A percentile compares a stretch with the other conserved stretches of the same genome.
phyloP scores from a whole-genome alignment of 257 asterid genomes.

The Euphrasia confusa region DNA sequence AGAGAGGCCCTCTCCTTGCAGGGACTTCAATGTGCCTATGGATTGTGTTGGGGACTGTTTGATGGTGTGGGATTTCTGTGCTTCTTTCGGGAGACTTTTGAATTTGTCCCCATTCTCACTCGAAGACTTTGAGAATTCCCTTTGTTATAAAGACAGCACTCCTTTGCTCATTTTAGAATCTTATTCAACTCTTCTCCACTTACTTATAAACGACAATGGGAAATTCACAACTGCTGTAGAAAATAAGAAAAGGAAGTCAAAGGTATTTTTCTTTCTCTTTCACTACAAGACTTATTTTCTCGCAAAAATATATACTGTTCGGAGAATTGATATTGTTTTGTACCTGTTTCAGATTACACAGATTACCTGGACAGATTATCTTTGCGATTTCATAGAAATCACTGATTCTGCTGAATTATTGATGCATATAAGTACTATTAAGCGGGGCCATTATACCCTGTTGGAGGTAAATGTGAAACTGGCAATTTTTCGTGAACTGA shows the following conservation, averaged over 20 bases:
- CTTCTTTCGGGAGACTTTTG: slow-evolving; percentile 70
- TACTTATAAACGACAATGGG: slow-evolving; percentile 61
- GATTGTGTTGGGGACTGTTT: slow-evolving; percentile 74
- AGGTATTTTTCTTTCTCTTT: slow-evolving; percentile 37
- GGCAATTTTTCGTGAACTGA: slow-evolving; percentile 61
- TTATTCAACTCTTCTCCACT: slow-evolving; percentile 69
- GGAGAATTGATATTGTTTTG: slow-evolving; percentile 3
- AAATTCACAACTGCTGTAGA: slow-evolving; percentile 44
- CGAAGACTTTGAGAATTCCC: slow-evolving; percentile 84
- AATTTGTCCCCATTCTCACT: slow-evolving; percentile 79
- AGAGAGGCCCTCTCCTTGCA: slow-evolving; percentile 60
- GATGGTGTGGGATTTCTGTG: slow-evolving; percentile 94
- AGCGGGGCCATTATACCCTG: slow-evolving; percentile 75
- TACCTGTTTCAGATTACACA: slow-evolving; percentile 54
- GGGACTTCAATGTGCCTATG: slow-evolving; percentile 70
- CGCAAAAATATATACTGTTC: slow-evolving; percentile 11
- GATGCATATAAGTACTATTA: slow-evolving; percentile 54
- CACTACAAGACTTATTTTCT: slow-evolving; percentile 12
- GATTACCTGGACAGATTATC: slow-evolving; percentile 68
- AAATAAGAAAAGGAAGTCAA: slow-evolving; percentile 60
- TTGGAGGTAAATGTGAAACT: slow-evolving; percentile 60
- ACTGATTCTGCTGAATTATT: slow-evolving; percentile 40
- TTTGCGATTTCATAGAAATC: slow-evolving; percentile 72
- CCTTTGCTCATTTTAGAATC: slow-evolving; percentile 68
- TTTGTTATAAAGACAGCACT: slow-evolving; percentile 72